Conservation (phyloP, 1,139 yeast genomes). For the Suhomyces chickasaworum region DNA sequence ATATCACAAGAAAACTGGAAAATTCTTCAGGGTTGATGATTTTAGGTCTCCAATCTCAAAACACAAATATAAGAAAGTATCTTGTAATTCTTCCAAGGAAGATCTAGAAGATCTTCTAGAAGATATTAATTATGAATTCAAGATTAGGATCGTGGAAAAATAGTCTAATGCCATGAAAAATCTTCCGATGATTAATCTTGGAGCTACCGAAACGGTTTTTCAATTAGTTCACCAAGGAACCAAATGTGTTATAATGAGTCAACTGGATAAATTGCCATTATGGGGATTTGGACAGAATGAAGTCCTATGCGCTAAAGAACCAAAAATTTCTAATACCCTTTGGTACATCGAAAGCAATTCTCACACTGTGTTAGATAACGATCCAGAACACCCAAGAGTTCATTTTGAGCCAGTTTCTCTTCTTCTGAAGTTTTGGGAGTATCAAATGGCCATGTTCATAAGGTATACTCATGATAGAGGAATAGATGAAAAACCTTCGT, state of each 20-base stretch:
- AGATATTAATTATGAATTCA: slow-evolving; percentile 56
- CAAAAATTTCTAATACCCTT: slow-evolving; percentile 57
- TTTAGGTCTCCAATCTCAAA: slow-evolving; percentile 76
- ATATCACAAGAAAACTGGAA: slow-evolving; percentile 62
- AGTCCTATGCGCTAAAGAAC: slow-evolving; percentile 69
- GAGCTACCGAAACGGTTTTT: slow-evolving; percentile 58
- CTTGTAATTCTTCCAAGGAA: slow-evolving; percentile 62
- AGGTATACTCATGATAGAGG: slow-evolving; percentile 31
- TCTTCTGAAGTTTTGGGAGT: slow-evolving; percentile 34
- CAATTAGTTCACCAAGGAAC: slow-evolving; percentile 62
- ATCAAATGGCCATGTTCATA: slow-evolving; percentile 39
- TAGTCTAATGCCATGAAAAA: slow-evolving; percentile 32
- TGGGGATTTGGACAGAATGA: slow-evolving; percentile 78
- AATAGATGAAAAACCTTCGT: slow-evolving; percentile 23
- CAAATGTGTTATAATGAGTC: slow-evolving; percentile 63
- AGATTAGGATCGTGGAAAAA: slow-evolving; percentile 37
- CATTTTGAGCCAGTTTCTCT: slow-evolving; percentile 24
- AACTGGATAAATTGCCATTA: slow-evolving; percentile 60
- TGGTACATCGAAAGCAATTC: slow-evolving; percentile 67
- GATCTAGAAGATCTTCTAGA: slow-evolving; percentile 44
- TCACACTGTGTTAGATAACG: slow-evolving; percentile 49
- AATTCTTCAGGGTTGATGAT: slow-evolving; percentile 58
- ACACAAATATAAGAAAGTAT: slow-evolving; percentile 76
- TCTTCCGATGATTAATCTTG: slow-evolving; percentile 42
- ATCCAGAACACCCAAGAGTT: slow-evolving; percentile 32